phyloP scores from a whole-genome alignment of 2,329 filamentous ascomycete species.

The Plectosphaerella cucumerina region DNA sequence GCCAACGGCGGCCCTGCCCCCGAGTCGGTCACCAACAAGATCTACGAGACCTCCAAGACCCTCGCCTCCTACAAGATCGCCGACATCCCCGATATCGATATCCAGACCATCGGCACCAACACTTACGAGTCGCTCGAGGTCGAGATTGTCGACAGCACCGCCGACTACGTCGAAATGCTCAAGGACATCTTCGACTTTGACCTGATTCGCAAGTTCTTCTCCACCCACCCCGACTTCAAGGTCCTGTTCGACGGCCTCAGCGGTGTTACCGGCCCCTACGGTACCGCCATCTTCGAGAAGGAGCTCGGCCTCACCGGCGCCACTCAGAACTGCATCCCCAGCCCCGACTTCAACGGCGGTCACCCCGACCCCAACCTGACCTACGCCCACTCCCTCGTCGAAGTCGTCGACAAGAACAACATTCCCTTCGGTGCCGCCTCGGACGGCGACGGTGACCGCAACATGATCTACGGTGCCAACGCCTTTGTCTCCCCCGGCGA shows the following conservation, averaged over 20 bases:
- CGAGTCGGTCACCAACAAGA: slow-evolving; percentile 31
- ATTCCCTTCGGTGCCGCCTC: slow-evolving; percentile 96
- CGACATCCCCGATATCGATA: slow-evolving; percentile 81
- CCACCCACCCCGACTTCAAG: slow-evolving; percentile 85
- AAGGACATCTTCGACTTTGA: slow-evolving; percentile 99
- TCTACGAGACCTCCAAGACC: slow-evolving; percentile 73
- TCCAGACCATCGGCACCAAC: slow-evolving; percentile 75
- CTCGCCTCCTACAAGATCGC: slow-evolving; percentile 90
- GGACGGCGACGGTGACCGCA: slow-evolving; percentile 95
- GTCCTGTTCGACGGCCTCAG: slow-evolving; percentile 92
- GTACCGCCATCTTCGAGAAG: slow-evolving; percentile 88
- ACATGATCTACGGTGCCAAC: slow-evolving; percentile 99
- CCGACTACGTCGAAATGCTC: slow-evolving; percentile 90
- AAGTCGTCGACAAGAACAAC: slow-evolving; percentile 83
- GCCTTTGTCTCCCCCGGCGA: slow-evolving; percentile 96
- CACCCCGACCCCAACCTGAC: slow-evolving; percentile 98
- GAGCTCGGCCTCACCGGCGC: slow-evolving; percentile 77
- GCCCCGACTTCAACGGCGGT: slow-evolving; percentile 92
- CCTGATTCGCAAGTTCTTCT: slow-evolving; percentile 91
- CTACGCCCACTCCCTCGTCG: slow-evolving; percentile 91
- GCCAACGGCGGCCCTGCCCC: slow-evolving; percentile 86
- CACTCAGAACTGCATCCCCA: slow-evolving; percentile 88
- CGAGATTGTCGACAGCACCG: slow-evolving; percentile 88
- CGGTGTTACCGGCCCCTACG: slow-evolving; percentile 94
- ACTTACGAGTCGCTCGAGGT: slow-evolving; percentile 86